Conservation (phyloP, 345 rosid genomes). For the Bretschneidera sinensis region DNA sequence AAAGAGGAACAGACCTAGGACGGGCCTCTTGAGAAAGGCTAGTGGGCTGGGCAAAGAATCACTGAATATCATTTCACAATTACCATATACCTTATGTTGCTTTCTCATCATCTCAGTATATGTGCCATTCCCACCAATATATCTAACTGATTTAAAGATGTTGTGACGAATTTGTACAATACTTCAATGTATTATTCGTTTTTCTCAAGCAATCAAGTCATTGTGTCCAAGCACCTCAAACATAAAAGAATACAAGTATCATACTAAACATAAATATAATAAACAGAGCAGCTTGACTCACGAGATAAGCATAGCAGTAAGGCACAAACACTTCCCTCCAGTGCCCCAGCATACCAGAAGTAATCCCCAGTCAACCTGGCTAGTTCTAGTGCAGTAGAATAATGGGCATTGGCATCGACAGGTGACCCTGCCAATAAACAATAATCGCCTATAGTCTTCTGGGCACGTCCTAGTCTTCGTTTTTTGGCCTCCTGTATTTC, state of each 20-base stretch:
- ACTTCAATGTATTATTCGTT: too few species aligned
- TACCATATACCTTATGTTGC: too few species aligned
- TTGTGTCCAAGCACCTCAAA: too few species aligned
- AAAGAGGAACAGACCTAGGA: too few species aligned
- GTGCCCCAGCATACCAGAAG: conserved; percentile 98
- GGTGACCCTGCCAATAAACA: conserved; percentile 98
- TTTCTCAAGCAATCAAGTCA: too few species aligned
- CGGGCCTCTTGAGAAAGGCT: too few species aligned
- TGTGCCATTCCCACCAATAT: too few species aligned
- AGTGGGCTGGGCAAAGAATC: too few species aligned
- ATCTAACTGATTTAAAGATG: too few species aligned
- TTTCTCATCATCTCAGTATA: too few species aligned
- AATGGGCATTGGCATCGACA: conserved; percentile 97
- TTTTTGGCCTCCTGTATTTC: conserved; percentile 89
- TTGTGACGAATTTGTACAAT: too few species aligned
- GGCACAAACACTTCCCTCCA: conserved; percentile 96
- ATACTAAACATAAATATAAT: not conserved
- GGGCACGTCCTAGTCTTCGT: conserved; percentile 89
- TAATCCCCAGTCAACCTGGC: conserved; percentile 85
- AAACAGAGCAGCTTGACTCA: not conserved
- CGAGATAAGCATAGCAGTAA: conserved; percentile 54
- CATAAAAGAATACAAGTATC: not conserved
- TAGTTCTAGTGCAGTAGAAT: conserved; percentile 81
- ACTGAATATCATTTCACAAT: too few species aligned
- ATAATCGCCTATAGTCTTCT: conserved; percentile 98